These are phyloP conservation scores for Arabidopsis suecica DNA, from an alignment of 345 rosid genomes.

Conservation along the genomic window DNA sequence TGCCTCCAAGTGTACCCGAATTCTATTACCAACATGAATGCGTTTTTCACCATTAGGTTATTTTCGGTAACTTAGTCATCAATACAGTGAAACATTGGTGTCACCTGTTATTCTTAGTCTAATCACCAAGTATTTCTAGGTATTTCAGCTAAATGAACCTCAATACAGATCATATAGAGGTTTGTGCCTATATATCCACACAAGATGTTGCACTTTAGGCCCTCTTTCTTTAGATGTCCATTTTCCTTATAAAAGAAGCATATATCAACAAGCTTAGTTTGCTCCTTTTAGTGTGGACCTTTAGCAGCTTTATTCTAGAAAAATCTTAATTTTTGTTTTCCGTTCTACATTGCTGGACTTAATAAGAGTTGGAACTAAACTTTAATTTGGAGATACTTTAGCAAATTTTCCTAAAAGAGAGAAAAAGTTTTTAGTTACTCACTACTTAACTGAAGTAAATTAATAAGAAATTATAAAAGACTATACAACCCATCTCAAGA, in stretches of 20 bases:
- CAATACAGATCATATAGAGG: not conserved
- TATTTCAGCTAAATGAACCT: not conserved
- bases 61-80: slow-evolving; percentile 1
- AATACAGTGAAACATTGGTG: too few relatives aligned
- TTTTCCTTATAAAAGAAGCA: not conserved
- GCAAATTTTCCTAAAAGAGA: too few relatives aligned
- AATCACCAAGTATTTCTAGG: not conserved
- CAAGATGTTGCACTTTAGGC: not conserved
- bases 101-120: not conserved
- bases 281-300: not conserved
- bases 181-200: not conserved
- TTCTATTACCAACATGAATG: not conserved
- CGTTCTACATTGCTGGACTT: too few relatives aligned
- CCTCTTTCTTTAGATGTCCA: not conserved
- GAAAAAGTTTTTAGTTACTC: too few relatives aligned
- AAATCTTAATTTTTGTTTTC: not conserved
- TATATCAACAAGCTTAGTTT: not conserved
- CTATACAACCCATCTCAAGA: too few relatives aligned
- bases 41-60: slow-evolving; percentile 12
- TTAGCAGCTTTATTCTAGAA: not conserved
- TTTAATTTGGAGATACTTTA: too few relatives aligned
- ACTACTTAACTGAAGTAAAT: too few relatives aligned
- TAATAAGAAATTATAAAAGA: too few relatives aligned
- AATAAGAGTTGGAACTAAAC: too few relatives aligned
- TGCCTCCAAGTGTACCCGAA: slow-evolving; percentile 1